A percentile compares a stretch with the other conserved stretches of the same genome.
Evolutionary conservation across 352 stramenopile genomes (phyloP).

Genomic region (Phytophthora hybrid): DNA sequence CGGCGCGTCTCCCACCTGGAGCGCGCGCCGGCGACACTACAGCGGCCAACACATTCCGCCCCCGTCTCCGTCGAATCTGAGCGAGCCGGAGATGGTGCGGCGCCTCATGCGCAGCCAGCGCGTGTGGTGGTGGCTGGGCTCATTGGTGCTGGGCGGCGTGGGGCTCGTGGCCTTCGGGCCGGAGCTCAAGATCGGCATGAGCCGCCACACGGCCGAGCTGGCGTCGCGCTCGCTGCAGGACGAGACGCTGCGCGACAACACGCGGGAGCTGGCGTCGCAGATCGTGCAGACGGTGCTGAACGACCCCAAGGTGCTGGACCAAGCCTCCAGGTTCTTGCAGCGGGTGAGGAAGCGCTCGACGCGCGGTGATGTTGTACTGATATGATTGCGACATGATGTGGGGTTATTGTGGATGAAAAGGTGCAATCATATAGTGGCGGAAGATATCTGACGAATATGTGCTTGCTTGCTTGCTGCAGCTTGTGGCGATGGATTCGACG

Average conservation of each 20-base stretch:
- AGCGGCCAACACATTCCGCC: slow-evolving; percentile 15
- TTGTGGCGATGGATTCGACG: slow-evolving; percentile 76
- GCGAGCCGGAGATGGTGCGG: slow-evolving; percentile 52
- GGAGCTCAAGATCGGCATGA: slow-evolving; percentile 83
- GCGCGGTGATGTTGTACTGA: slow-evolving; percentile 13
- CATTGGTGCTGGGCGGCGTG: slow-evolving; percentile 46
- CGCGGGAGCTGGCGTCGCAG: slow-evolving; percentile 78
- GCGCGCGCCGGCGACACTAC: slow-evolving; percentile 21
- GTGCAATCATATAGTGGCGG: slow-evolving; percentile 21
- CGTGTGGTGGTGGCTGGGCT: slow-evolving; percentile 66
- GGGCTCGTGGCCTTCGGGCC: slow-evolving; percentile 77
- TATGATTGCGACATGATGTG: slow-evolving; percentile 30
- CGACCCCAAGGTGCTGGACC: slow-evolving; percentile 84
- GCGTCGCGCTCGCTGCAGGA: slow-evolving; percentile 85
- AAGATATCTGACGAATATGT: slow-evolving; percentile 2
- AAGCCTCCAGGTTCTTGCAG: slow-evolving; percentile 81
- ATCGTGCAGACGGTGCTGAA: slow-evolving; percentile 91
- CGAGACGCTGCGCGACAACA: slow-evolving; percentile 81
- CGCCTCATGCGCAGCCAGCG: slow-evolving; percentile 61
- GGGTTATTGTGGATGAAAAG: not conserved
- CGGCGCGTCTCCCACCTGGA: slow-evolving; percentile 6
- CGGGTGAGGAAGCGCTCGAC: slow-evolving; percentile 39
- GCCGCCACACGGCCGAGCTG: slow-evolving; percentile 85
- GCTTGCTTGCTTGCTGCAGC: slow-evolving; percentile 39
- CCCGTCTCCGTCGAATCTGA: slow-evolving; percentile 32